A percentile compares a stretch with the other conserved stretches of the same genome.
Conservation (phyloP, 2,329 filamentous ascomycete species). For the Paracoccidioides brasiliensis region DNA sequence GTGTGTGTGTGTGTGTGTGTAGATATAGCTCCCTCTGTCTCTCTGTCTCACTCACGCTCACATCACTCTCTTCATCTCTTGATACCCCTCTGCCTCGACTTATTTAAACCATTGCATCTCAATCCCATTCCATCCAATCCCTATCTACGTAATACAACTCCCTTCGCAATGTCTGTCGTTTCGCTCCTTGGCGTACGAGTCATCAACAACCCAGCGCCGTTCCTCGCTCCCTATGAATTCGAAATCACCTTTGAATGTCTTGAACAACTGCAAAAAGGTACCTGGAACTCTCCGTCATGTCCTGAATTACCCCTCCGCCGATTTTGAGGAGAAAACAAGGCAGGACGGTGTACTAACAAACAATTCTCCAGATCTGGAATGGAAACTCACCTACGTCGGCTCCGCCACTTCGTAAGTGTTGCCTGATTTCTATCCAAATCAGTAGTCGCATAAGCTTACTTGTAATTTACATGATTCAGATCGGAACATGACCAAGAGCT, state of each 20-base stretch:
- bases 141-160: not conserved
- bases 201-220: slow-evolving; percentile 91
- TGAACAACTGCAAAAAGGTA: slow-evolving; percentile 85
- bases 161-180: slow-evolving; percentile 73
- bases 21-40: too few species aligned
- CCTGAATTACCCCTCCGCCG: not conserved
- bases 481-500: slow-evolving; percentile 98
- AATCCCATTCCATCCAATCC: not conserved
- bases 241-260: slow-evolving; percentile 99
- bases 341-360: slow-evolving; percentile 8
- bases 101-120: too few species aligned
- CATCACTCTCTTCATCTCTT: too few species aligned
- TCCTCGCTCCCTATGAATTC: slow-evolving; percentile 86
- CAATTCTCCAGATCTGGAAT: slow-evolving; percentile 65
- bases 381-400: slow-evolving; percentile 98
- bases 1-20: too few species aligned
- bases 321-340: not conserved
- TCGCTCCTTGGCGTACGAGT: slow-evolving; percentile 92
- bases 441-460: not conserved
- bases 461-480: slow-evolving; percentile 33
- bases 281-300: not conserved
- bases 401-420: slow-evolving; percentile 81
- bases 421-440: slow-evolving; percentile 45
- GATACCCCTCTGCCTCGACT: too few species aligned
- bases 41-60: too few species aligned